These are phyloP conservation scores for Venustampulla echinocandica DNA, from an alignment of 495 filamentous ascomycete genomes.

Conservation along the genomic window DNA sequence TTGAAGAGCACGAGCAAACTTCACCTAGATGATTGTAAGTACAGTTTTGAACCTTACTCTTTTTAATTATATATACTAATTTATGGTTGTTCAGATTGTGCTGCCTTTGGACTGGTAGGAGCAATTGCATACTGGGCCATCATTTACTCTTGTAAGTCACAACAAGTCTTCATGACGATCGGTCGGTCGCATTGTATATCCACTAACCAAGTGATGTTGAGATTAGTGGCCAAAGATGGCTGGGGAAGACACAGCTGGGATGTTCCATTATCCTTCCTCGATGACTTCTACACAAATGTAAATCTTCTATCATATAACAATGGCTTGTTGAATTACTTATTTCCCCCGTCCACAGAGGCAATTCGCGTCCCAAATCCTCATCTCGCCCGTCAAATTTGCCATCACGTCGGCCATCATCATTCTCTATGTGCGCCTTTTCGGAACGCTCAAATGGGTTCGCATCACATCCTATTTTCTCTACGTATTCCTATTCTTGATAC, in stretches of 20 bases:
- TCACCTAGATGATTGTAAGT: slow-evolving; percentile 1
- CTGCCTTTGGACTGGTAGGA: not conserved
- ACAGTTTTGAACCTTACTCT: not conserved
- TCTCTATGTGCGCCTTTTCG: slow-evolving; percentile 1
- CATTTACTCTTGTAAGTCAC: not conserved
- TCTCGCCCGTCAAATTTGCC: not conserved
- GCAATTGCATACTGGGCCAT: not conserved
- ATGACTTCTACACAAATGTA: not conserved
- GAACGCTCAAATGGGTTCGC: slow-evolving; percentile 1
- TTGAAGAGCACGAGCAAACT: not conserved
- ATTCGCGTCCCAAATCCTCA: slow-evolving; percentile 1
- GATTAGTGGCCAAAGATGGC: slow-evolving; percentile 1
- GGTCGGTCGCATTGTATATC: not conserved
- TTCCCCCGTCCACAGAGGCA: not conserved
- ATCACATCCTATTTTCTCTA: slow-evolving; percentile 1
- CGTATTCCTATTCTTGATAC: not conserved
- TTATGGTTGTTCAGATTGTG: not conserved
- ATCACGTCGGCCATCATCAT: not conserved
- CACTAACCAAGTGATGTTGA: not conserved
- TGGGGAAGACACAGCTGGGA: slow-evolving; percentile 3
- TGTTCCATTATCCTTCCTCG: not conserved
- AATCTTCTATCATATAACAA: not conserved
- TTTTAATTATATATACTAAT: not conserved
- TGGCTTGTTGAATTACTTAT: not conserved
- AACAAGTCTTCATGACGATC: slow-evolving; percentile 1